These are phyloP conservation scores for Acidomyces sp. DNA, from an alignment of 495 filamentous ascomycete species.

Conservation along the genomic window DNA sequence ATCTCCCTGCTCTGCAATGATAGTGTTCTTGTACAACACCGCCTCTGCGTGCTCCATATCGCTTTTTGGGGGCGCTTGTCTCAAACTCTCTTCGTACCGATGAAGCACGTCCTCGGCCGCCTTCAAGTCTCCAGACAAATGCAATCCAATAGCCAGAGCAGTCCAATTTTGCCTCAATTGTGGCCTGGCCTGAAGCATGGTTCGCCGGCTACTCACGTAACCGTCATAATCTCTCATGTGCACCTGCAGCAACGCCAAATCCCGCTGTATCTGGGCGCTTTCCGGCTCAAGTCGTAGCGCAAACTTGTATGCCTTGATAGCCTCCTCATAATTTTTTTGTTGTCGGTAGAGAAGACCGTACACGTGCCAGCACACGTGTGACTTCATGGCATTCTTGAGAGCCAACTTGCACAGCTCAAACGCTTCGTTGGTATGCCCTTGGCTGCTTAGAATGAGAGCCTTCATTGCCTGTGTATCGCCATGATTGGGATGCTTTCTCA, in stretches of 20 bases:
- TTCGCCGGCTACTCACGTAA: constrained; percentile 71
- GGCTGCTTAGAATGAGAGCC: constrained; percentile 84
- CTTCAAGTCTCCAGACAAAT: constrained; percentile 67
- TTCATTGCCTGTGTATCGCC: constrained; percentile 99
- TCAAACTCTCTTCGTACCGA: constrained; percentile 85
- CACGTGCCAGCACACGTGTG: constrained; percentile 98
- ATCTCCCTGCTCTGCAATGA: constrained; percentile 81
- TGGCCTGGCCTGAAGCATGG: constrained; percentile 74
- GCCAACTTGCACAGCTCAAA: constrained; percentile 86
- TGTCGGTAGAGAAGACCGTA: constrained; percentile 90
- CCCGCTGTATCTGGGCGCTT: constrained; percentile 82
- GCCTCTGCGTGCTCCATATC: constrained; percentile 96
- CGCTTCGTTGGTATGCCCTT: constrained; percentile 82
- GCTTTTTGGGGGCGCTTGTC: constrained; percentile 53
- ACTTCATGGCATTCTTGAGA: constrained; percentile 89
- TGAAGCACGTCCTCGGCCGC: constrained; percentile 84
- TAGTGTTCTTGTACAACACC: constrained; percentile 83
- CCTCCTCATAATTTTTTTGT: constrained; percentile 94
- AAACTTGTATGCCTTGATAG: constrained; percentile 96
- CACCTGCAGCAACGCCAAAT: constrained; percentile 82
- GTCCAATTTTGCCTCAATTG: constrained; percentile 87
- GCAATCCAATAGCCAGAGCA: constrained; percentile 80
- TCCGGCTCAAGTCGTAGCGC: constrained; percentile 86
- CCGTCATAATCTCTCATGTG: constrained; percentile 95
- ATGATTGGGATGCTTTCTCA: constrained; percentile 87